Conservation (phyloP, 2,329 filamentous ascomycete genomes). For the Fusarium pseudoanthophilum region DNA sequence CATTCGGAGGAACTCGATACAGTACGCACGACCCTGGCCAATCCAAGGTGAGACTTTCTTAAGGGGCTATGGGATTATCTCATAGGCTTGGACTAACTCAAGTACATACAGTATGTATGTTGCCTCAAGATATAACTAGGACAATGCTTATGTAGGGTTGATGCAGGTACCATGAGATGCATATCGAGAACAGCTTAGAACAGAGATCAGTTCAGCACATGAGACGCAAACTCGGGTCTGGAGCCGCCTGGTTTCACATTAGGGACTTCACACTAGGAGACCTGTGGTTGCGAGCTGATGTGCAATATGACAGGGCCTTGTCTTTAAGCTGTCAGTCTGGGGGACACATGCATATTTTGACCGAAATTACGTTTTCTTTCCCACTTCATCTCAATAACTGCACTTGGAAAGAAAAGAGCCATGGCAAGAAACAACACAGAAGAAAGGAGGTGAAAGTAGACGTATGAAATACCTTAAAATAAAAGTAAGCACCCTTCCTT, state of each 20-base stretch:
- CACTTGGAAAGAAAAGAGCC: neutral
- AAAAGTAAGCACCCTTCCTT: neutral
- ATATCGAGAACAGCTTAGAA: slow-evolving; percentile 3
- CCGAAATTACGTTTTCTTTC: slow-evolving; percentile 7
- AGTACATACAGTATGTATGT: neutral
- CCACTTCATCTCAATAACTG: neutral
- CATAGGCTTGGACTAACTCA: neutral
- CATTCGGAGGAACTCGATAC: slow-evolving; percentile 2
- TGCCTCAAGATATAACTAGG: neutral
- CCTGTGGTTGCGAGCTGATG: neutral
- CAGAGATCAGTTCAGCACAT: slow-evolving; percentile 5
- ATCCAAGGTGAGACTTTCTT: neutral
- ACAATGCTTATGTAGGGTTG: slow-evolving; percentile 14
- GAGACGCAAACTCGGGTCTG: slow-evolving; percentile 16
- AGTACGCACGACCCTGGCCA: slow-evolving; percentile 5
- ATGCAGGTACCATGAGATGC: slow-evolving; percentile 34
- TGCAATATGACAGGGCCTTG: neutral
- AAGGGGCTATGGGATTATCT: neutral
- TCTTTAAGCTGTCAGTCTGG: slow-evolving; percentile 16
- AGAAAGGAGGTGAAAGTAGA: neutral
- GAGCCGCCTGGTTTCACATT: slow-evolving; percentile 21
- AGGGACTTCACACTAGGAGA: neutral
- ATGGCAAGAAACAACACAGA: neutral
- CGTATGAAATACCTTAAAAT: neutral
- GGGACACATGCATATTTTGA: slow-evolving; percentile 9